Conservation (phyloP, 2,329 filamentous ascomycete species). For the Cladosporium sp. region DNA sequence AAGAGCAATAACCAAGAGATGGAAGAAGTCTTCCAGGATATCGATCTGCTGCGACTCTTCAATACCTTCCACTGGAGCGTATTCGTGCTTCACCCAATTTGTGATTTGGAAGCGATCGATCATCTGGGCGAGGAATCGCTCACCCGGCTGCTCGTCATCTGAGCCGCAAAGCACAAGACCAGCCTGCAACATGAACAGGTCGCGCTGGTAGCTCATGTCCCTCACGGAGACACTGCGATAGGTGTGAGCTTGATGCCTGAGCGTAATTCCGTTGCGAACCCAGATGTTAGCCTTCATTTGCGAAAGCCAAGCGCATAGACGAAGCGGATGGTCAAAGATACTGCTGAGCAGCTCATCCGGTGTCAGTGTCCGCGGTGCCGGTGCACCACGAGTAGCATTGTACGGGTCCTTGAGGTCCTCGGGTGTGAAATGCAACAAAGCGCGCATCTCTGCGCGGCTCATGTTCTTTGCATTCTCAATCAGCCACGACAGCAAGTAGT, state of each 20-base stretch:
- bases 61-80: constrained; percentile 70
- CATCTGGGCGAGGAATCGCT: constrained; percentile 77
- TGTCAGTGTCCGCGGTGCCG: constrained; percentile 27
- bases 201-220: constrained; percentile 90
- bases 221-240: constrained; percentile 87
- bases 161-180: constrained; percentile 85
- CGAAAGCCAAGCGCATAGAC: constrained; percentile 92
- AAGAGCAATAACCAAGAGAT: constrained; percentile 85
- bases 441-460: constrained; percentile 64
- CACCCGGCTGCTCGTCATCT: constrained; percentile 52
- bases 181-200: constrained; percentile 90
- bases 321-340: constrained; percentile 87
- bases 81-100: constrained; percentile 82
- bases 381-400: constrained; percentile 26
- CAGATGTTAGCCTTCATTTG: constrained; percentile 99
- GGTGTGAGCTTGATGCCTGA: constrained; percentile 90
- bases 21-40: constrained; percentile 92
- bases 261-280: constrained; percentile 95
- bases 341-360: constrained; percentile 32
- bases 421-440: constrained; percentile 70
- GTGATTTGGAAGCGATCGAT: constrained; percentile 89
- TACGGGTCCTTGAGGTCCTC: constrained; percentile 61
- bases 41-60: constrained; percentile 89
- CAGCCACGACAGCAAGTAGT: constrained; percentile 95
- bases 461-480: constrained; percentile 84